A percentile compares a stretch with the other conserved stretches of the same genome.
These are phyloP conservation scores for Trichoderma pleuroti DNA, from an alignment of 2,329 filamentous ascomycete species.

Conservation along the genomic window DNA sequence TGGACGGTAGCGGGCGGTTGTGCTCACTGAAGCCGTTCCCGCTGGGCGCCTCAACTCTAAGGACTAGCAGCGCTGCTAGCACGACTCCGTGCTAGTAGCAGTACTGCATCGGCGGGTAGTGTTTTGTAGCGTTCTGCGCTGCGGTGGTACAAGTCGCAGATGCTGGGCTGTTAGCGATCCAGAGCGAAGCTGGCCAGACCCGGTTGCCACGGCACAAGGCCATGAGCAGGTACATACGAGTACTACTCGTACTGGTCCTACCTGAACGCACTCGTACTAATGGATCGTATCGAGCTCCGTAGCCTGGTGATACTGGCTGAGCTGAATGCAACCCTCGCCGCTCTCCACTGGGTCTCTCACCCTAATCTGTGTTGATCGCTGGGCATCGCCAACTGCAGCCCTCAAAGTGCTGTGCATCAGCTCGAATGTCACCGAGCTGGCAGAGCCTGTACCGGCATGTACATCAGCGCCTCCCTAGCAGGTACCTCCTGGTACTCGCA, in stretches of 20 bases:
- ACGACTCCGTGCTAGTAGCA: neutral
- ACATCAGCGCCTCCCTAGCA: neutral
- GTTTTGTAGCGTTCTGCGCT: neutral
- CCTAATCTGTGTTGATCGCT: neutral
- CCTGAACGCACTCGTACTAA: neutral
- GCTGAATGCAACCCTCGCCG: neutral
- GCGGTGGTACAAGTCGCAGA: neutral
- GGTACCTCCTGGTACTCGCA: neutral
- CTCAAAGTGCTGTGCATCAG: neutral
- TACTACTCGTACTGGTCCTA: neutral
- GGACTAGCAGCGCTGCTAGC: neutral
- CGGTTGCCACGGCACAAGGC: neutral
- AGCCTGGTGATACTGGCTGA: neutral
- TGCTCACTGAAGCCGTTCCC: conserved; percentile 18
- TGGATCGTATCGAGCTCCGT: neutral
- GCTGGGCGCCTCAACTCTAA: neutral
- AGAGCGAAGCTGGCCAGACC: neutral
- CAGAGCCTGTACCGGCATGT: neutral
- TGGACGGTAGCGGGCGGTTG: conserved; percentile 17
- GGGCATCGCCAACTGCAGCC: neutral
- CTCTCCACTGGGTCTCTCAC: neutral
- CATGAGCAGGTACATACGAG: no score
- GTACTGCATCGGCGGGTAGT: neutral
- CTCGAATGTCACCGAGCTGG: neutral
- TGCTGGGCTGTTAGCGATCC: neutral